phyloP scores from a whole-genome alignment of 495 filamentous ascomycete genomes.

The Aspergillus haitiensis region DNA sequence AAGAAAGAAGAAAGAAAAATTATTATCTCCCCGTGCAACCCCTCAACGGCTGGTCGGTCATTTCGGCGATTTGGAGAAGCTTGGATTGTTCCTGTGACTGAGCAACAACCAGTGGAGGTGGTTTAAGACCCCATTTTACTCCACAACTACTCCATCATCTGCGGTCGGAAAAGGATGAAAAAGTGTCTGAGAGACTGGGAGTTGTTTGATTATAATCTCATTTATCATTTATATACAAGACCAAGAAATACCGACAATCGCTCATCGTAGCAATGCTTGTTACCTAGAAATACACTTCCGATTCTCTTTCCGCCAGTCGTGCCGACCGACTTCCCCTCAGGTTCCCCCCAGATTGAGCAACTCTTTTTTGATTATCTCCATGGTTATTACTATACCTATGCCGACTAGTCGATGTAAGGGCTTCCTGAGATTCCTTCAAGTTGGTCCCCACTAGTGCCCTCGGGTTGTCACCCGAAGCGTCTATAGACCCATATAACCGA shows the following conservation, averaged over 20 bases:
- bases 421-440: not conserved
- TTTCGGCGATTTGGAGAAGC: constrained; percentile 5
- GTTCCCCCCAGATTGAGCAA: not conserved
- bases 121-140: too few relatives aligned
- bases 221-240: too few relatives aligned
- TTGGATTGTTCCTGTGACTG: constrained; percentile 3
- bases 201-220: too few relatives aligned
- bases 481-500: constrained; percentile 15
- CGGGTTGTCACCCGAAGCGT: constrained; percentile 4
- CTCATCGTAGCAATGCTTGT: not conserved
- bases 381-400: constrained; percentile 4
- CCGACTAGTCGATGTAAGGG: not conserved
- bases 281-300: constrained; percentile 18
- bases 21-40: constrained; percentile 11
- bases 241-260: not conserved
- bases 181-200: too few relatives aligned
- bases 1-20: not conserved
- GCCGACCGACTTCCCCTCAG: constrained; percentile 16
- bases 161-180: too few relatives aligned
- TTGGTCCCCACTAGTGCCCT: not conserved
- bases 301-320: constrained; percentile 15
- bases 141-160: too few relatives aligned
- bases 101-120: too few relatives aligned
- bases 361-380: not conserved
- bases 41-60: constrained; percentile 19